phyloP scores from a whole-genome alignment of 495 filamentous ascomycete genomes.

The Aspergillus egyptiacus region DNA sequence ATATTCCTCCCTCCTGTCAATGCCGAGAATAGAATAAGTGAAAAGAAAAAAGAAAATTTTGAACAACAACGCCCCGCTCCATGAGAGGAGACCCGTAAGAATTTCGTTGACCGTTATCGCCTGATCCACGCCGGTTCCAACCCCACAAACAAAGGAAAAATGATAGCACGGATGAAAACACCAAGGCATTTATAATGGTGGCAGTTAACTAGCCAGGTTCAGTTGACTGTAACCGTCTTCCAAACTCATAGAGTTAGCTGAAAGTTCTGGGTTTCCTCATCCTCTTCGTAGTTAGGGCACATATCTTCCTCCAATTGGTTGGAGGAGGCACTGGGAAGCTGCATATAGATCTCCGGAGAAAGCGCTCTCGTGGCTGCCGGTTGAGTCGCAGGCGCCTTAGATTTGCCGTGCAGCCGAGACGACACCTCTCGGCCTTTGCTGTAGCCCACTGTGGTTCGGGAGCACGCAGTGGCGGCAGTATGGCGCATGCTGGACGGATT shows the following conservation, averaged over 20 bases:
- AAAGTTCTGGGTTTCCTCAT: conserved; percentile 39
- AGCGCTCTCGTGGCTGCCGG: conserved; percentile 24
- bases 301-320: conserved; percentile 22
- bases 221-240: too few species aligned
- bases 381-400: conserved; percentile 12
- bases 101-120: background rate
- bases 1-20: background rate
- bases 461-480: conserved; percentile 57
- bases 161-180: background rate
- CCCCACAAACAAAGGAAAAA: background rate
- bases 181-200: conserved; percentile 1
- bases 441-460: conserved; percentile 74
- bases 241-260: conserved; percentile 41
- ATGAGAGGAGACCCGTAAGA: background rate
- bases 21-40: conserved; percentile 1
- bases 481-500: conserved; percentile 52
- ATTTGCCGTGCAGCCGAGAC: conserved; percentile 34
- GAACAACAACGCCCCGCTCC: conserved; percentile 3
- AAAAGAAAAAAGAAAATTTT: too few species aligned
- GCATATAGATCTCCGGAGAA: conserved; percentile 40
- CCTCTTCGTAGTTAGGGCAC: conserved; percentile 34
- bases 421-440: conserved; percentile 66
- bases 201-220: background rate
- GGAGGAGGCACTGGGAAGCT: conserved; percentile 38
- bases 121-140: background rate